phyloP scores from a whole-genome alignment of 192 early-diverging fungal genomes.

The Backusella mclennaniae region DNA sequence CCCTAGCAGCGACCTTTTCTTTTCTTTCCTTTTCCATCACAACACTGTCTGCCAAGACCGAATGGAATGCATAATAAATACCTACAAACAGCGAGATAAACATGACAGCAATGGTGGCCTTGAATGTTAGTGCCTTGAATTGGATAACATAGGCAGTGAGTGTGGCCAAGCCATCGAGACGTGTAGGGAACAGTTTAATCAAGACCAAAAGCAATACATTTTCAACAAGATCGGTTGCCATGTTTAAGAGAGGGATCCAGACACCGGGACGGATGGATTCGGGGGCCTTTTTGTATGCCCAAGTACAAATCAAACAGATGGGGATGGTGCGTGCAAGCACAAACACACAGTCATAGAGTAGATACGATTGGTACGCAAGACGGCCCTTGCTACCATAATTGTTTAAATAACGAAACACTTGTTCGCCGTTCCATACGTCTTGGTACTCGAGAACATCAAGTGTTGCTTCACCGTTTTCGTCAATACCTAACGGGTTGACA shows the following conservation, averaged over 20 bases:
- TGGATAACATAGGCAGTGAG: conserved; percentile 13
- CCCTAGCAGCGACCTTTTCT: neutral
- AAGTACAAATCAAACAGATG: conserved; percentile 17
- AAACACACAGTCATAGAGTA: conserved; percentile 26
- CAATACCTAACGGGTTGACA: conserved; percentile 23
- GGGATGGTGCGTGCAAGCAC: conserved; percentile 23
- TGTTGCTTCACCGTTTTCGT: conserved; percentile 17
- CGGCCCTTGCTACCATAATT: conserved; percentile 26
- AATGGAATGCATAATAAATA: conserved; percentile 32
- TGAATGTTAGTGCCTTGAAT: conserved; percentile 19
- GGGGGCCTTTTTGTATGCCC: conserved; percentile 19
- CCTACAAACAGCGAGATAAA: conserved; percentile 18
- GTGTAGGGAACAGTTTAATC: conserved; percentile 17
- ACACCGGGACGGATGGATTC: conserved; percentile 16
- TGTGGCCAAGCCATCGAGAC: neutral
- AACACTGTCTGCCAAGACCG: conserved; percentile 31
- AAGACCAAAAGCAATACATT: conserved; percentile 11
- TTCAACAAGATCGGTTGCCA: conserved; percentile 21
- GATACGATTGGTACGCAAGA: conserved; percentile 12
- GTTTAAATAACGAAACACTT: conserved; percentile 14
- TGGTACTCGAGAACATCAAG: conserved; percentile 36
- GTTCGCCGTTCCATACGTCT: conserved; percentile 11
- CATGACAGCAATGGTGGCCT: conserved; percentile 2
- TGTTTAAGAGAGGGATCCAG: conserved; percentile 16
- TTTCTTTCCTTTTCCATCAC: conserved; percentile 33